A percentile compares a stretch with the other conserved stretches of the same genome.
Evolutionary conservation across 352 stramenopile species (phyloP).

Genomic region (Phytopythium kandeliae): DNA sequence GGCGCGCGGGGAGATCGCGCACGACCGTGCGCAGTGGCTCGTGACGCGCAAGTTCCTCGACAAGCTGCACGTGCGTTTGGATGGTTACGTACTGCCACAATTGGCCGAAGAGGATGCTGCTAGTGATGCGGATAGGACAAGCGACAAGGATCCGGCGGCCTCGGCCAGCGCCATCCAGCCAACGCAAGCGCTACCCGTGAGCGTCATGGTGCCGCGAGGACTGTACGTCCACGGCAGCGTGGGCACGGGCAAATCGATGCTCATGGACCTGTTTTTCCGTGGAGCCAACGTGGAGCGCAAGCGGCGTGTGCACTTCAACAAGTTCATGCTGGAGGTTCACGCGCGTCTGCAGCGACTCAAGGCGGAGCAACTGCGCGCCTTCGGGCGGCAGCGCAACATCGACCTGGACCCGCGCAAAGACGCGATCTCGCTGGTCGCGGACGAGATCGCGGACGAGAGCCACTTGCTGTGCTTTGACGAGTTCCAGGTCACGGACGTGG

Average conservation of each 20-base stretch:
- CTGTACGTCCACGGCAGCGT: constrained; percentile 95
- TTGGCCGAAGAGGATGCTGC: constrained; percentile 3
- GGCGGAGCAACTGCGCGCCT: constrained; percentile 67
- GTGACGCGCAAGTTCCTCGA: constrained; percentile 43
- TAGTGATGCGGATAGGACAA: background rate
- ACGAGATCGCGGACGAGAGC: constrained; percentile 81
- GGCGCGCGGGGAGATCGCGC: constrained; percentile 14
- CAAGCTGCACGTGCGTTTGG: constrained; percentile 48
- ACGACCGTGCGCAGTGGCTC: constrained; percentile 23
- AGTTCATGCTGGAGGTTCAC: constrained; percentile 97
- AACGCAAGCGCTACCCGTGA: constrained; percentile 3
- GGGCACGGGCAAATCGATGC: constrained; percentile 95
- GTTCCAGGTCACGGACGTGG: constrained; percentile 98
- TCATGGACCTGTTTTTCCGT: constrained; percentile 95
- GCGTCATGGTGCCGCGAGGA: constrained; percentile 68
- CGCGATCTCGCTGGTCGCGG: constrained; percentile 74
- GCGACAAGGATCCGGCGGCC: background rate
- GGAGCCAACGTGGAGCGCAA: constrained; percentile 57
- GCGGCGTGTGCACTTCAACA: constrained; percentile 95
- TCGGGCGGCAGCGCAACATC: constrained; percentile 86
- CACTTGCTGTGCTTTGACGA: constrained; percentile 97
- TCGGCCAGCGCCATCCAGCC: background rate
- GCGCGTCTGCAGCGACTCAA: constrained; percentile 88
- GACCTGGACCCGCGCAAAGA: constrained; percentile 66
- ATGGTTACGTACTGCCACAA: constrained; percentile 43